Percentiles rank a stretch among this genome's conserved stretches.
Conservation (phyloP, 352 stramenopile species). For the Stephanocyclus meneghinianus region DNA sequence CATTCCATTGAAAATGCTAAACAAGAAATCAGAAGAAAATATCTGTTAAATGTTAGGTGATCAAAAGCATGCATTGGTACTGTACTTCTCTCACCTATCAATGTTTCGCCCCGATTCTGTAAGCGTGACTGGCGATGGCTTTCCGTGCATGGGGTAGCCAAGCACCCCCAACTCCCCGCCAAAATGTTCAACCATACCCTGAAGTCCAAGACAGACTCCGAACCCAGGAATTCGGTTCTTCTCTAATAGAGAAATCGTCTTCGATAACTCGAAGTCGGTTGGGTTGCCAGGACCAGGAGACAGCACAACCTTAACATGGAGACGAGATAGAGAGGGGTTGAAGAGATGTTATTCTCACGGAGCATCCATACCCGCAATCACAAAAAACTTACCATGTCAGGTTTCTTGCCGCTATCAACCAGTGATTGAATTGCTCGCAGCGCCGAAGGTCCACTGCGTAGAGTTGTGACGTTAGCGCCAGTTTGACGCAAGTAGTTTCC, state of each 20-base stretch:
- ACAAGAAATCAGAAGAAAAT: conserved; percentile 10
- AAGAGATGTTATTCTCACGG: background rate
- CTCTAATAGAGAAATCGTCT: conserved; percentile 79
- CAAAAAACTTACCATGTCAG: conserved; percentile 61
- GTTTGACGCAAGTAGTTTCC: conserved; percentile 89
- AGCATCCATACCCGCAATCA: background rate
- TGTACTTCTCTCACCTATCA: conserved; percentile 48
- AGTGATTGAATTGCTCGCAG: conserved; percentile 74
- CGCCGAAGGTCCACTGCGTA: conserved; percentile 82
- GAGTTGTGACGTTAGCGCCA: conserved; percentile 84
- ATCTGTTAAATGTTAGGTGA: background rate
- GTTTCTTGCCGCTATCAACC: conserved; percentile 68
- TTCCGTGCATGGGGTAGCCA: conserved; percentile 87
- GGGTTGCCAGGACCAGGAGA: conserved; percentile 87
- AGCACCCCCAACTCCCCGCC: conserved; percentile 85
- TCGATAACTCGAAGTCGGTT: conserved; percentile 84
- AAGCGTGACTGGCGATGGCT: conserved; percentile 79
- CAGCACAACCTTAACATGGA: conserved; percentile 75
- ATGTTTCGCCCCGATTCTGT: conserved; percentile 58
- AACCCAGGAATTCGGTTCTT: conserved; percentile 85
- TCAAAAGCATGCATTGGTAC: background rate
- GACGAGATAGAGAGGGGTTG: conserved; percentile 13
- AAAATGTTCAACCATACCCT: conserved; percentile 89
- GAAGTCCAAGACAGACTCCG: conserved; percentile 88
- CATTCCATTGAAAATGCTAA: conserved; percentile 84